phyloP scores from a whole-genome alignment of 2,329 filamentous ascomycete species.

The Clonostachys chloroleuca region DNA sequence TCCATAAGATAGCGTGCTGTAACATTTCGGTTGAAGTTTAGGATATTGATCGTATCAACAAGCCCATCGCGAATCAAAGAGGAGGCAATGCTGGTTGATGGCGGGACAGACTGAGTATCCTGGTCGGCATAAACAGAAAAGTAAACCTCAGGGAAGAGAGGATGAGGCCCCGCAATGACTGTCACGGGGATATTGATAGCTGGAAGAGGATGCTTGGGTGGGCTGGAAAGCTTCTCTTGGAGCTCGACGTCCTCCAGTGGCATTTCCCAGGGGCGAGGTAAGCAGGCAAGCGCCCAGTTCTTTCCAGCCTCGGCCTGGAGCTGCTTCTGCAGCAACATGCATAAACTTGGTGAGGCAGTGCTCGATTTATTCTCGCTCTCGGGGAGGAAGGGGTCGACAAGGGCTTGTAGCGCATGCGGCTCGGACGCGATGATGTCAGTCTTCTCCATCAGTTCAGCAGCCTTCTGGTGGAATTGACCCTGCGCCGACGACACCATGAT shows the following conservation, averaged over 20 bases:
- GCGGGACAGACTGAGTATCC: slow-evolving; percentile 84
- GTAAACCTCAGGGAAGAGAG: slow-evolving; percentile 88
- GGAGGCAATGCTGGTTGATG: slow-evolving; percentile 69
- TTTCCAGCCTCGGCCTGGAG: slow-evolving; percentile 71
- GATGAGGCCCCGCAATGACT: slow-evolving; percentile 67
- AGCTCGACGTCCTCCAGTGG: slow-evolving; percentile 55
- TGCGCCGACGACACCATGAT: slow-evolving; percentile 67
- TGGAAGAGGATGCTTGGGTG: slow-evolving; percentile 75
- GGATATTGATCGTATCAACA: slow-evolving; percentile 87
- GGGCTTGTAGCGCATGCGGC: slow-evolving; percentile 75
- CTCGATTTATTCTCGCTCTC: slow-evolving; percentile 60
- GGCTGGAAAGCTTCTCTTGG: slow-evolving; percentile 53
- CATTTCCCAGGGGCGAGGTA: slow-evolving; percentile 66
- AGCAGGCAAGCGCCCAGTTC: slow-evolving; percentile 69
- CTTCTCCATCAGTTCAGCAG: slow-evolving; percentile 79
- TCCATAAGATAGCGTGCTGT: slow-evolving; percentile 89
- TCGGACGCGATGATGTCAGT: slow-evolving; percentile 92
- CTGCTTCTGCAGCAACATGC: slow-evolving; percentile 81
- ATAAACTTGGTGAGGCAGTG: slow-evolving; percentile 62
- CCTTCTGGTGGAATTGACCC: slow-evolving; percentile 62
- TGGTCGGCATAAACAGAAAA: slow-evolving; percentile 89
- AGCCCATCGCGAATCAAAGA: slow-evolving; percentile 82
- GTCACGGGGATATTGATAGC: slow-evolving; percentile 69
- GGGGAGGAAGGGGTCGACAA: slow-evolving; percentile 80
- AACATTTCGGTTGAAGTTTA: slow-evolving; percentile 87